Base-by-base conservation (phyloP, 257 asterid genomes). In the Nicotiana paniculata region DNA sequence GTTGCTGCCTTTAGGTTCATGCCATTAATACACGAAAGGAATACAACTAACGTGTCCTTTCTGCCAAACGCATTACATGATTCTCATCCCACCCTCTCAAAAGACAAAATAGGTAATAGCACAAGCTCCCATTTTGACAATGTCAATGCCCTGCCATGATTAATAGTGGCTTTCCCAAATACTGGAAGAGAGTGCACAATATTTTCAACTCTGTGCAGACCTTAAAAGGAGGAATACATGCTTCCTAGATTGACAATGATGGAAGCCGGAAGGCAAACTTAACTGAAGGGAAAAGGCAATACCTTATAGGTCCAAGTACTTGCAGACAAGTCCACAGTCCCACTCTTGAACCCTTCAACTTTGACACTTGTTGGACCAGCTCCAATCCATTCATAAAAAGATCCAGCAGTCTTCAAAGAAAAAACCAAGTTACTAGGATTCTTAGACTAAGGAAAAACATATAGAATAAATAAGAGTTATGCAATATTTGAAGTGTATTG, bases 281-380 rank as follows among this genome's bases (percentile, higher is more conserved):
- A 74, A 74, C 26, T 46, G 46, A 80, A 18, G 68, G 77, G 63
- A 80, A 67, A 53, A 85, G 79, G 70, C 68, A 77, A 72, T 84
- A 91, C 98, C 97, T 93, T 93, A 87, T 89, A 91, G 81, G 89
- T 84, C 98, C 98, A 95, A 55, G 87, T 85, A 86, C 82, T 81
- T n/a, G 77, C 77, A 78, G 98, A 88, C 89, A 95, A 88, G 85
- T 95, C 92, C 32, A 93, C 66, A 11, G 90, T 88, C 81, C 91
- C 93, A 78, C 86, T 93, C 86, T 89, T 89, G 83, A 89, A 84
- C 83, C 97, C 97, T 81, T 79, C 85, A 87, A 95, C 88, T 85
- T 80, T 91, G 88, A 93, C 95, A 81, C 86, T 90, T 43, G 89
- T 92, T 66, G 93, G 97, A 89, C 97, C 97, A 26, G 98, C 97